Evolutionary conservation across 805 yeast genomes (phyloP), one percentile per base, ranked within the genome.

Genomic region (Candida sonorensis): DNA sequence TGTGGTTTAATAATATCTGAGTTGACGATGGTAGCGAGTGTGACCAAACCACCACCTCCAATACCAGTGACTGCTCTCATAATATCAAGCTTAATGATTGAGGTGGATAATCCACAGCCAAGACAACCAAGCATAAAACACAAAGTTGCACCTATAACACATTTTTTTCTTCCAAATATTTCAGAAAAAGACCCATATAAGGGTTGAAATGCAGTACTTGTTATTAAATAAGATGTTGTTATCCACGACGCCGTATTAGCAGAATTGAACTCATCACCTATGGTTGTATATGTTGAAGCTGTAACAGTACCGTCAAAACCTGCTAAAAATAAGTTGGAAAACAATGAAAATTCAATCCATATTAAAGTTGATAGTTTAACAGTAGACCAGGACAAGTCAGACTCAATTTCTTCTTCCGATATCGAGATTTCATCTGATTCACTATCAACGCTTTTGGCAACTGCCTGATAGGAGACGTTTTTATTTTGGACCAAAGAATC

Each of bases 31-130:
- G 90, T 77, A 18, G 81, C 71, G 44, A 82, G 61, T 0, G 86
- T 69, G 34, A 77, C 72, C 48, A 83, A 67, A 2, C 94, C 94
- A 3, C 92, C 87, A 11, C 87, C 92, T 17, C 94, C 94, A 33
- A 80, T 67, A n/a, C 94, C 94, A 17, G 88, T 76, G 34, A 83
- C 62, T 37, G 81, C 75, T 43, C 82, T 61, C 10, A 77, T 77
- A 17, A 72, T 39, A 50, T 68, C 45, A 58, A 72, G 55, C 52
- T 54, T 8, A 63, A 62, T 7, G 49, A 63, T 41, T 61, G 59
- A 29, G 57, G 56, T 14, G 48, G 46, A 68, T 3, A 61, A 23
- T 9, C 61, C 63, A 43, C 67, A 67, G 26, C 64, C 50, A 2
- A 42, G 38, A 24, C 64, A 52, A 37, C 73, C 68, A 10, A 57